phyloP scores from a whole-genome alignment of 371 early-diverging fungal genomes.

The Saksenaea oblongispora region DNA sequence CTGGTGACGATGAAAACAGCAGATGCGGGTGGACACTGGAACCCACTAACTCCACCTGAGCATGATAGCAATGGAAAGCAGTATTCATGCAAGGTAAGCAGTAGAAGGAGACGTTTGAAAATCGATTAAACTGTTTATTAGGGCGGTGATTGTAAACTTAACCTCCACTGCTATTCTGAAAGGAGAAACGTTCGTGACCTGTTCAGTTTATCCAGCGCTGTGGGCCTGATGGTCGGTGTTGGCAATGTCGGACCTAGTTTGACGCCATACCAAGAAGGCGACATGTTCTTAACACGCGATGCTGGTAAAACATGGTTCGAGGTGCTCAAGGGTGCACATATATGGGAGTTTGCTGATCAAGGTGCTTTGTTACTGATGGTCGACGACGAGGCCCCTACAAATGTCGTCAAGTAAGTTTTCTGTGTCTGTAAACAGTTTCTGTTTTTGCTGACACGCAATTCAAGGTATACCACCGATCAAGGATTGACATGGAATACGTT shows the following conservation, averaged over 20 bases:
- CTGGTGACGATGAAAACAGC: slow-evolving; percentile 75
- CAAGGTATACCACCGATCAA: slow-evolving; percentile 55
- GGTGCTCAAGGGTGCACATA: slow-evolving; percentile 71
- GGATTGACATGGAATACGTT: slow-evolving; percentile 65
- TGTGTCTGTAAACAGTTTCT: not conserved
- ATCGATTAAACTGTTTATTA: not conserved
- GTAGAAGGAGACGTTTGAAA: not conserved
- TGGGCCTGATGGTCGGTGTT: slow-evolving; percentile 90
- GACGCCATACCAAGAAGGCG: slow-evolving; percentile 64
- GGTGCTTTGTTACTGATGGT: slow-evolving; percentile 74
- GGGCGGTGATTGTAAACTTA: slow-evolving; percentile 58
- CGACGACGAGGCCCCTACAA: slow-evolving; percentile 76
- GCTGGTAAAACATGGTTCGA: slow-evolving; percentile 81
- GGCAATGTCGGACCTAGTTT: slow-evolving; percentile 86
- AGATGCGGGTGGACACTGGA: slow-evolving; percentile 87
- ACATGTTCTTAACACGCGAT: slow-evolving; percentile 85
- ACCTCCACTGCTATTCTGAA: slow-evolving; percentile 85
- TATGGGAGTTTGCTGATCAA: slow-evolving; percentile 89
- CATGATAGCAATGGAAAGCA: slow-evolving; percentile 49
- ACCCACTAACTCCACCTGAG: slow-evolving; percentile 52
- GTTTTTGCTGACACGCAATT: slow-evolving; percentile 1
- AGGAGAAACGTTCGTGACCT: slow-evolving; percentile 74
- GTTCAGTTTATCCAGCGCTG: slow-evolving; percentile 77
- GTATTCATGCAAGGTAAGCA: slow-evolving; percentile 26
- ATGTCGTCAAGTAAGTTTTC: slow-evolving; percentile 58